Evolutionary conservation across 345 rosid species (phyloP), one percentile per base, ranked within the genome.

Genomic region (Viola odorata): DNA sequence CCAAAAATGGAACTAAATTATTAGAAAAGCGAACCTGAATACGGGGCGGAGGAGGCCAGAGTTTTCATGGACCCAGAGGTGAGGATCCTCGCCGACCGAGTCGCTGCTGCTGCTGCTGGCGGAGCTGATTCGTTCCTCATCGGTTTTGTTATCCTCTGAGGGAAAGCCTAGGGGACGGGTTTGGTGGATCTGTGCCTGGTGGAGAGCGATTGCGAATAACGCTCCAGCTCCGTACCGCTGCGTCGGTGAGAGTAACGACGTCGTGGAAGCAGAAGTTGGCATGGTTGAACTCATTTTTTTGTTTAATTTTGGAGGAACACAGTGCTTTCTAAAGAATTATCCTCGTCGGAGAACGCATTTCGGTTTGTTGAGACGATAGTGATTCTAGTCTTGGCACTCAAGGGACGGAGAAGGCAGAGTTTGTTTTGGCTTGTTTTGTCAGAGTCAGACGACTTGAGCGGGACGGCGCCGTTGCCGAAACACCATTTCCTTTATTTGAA

Each of bases 171-270:
- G 62, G 37, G 82, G 97, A 11, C 70, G 84, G 61, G 88, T 83
- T 58, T 90, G 99, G 75, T 85, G 84, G 75, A 82, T 73, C 80
- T 92, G 99, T 45, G 96, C 96, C 77, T 92, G 90, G 81, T 87
- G 83, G 13, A 94, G 69, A 11, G 96, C 82, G 67, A 89, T 78
- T 37, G 91, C 87, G 66, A 94, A 86, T 55, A 94, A 72, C 45
- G 96, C 90, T 52, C 82, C 89, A 37, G 87, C 90, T 4, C 80
- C 97, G 80, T 89, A 90, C 65, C 85, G 71, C 78, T 90, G 91
- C 57, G 86, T 83, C 66, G 86, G 62, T 23, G 90, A 64, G 50
- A 94, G 69, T 66, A 79, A 75, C 41, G 97, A 85, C 57, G 66
- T 53, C 76, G 73, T 6, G 12, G 45, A 1, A 10, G 45, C 13